Percentiles rank a stretch among this genome's conserved stretches.
These are phyloP conservation scores for Candolleomyces efflorescens DNA, from an alignment of 768 basidiomycete genomes.

Conservation along the genomic window DNA sequence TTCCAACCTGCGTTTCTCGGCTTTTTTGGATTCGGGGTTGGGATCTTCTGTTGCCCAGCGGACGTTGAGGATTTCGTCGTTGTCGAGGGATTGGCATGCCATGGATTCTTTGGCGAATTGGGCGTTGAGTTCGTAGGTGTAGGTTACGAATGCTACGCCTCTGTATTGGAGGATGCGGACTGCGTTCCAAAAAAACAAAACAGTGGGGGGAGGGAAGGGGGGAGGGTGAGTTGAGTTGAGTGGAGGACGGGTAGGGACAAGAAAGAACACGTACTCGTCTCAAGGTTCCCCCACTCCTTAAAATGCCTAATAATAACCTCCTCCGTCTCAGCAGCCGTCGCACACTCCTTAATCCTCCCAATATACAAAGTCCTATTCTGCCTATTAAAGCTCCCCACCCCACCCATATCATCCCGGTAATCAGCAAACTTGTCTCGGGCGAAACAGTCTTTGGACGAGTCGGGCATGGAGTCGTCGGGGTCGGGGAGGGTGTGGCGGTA, in stretches of 20 bases:
- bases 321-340: conserved; percentile 84
- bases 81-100: conserved; percentile 97
- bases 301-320: conserved; percentile 90
- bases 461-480: conserved; percentile 63
- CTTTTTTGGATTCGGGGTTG: conserved; percentile 85
- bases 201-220: not conserved
- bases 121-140: conserved; percentile 77
- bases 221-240: not conserved
- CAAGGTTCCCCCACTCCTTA: conserved; percentile 92
- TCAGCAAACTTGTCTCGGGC: conserved; percentile 95
- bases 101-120: conserved; percentile 99
- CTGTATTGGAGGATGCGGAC: conserved; percentile 93
- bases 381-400: conserved; percentile 93
- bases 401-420: conserved; percentile 99
- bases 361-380: conserved; percentile 95
- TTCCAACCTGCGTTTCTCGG: conserved; percentile 80
- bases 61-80: conserved; percentile 96
- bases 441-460: conserved; percentile 95
- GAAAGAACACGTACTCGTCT: conserved; percentile 62
- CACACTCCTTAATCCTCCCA: conserved; percentile 90
- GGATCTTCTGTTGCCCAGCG: conserved; percentile 99
- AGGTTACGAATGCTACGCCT: conserved; percentile 96
- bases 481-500: conserved; percentile 90
- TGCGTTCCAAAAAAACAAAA: conserved; percentile 20
- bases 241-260: not conserved